Conservation (phyloP, 192 early-diverging fungal species). For the Pilaira anomala region DNA sequence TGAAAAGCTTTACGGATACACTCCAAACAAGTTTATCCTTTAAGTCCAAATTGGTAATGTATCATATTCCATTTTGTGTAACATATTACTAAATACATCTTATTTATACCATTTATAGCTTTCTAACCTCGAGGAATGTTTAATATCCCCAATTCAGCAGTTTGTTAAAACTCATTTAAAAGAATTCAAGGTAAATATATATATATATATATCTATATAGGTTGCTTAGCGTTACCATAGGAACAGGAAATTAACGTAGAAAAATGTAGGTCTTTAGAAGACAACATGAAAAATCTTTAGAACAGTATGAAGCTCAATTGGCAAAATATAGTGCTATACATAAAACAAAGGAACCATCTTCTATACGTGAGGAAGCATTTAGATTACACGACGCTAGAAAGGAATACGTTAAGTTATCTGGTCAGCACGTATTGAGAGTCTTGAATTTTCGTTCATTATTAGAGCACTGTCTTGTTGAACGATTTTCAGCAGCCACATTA, state of each 20-base stretch:
- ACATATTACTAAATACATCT: not conserved
- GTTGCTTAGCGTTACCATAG: not conserved
- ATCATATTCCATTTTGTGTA: not conserved
- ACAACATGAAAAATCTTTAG: constrained; percentile 45
- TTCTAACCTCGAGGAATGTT: constrained; percentile 57
- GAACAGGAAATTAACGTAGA: no score
- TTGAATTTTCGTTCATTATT: constrained; percentile 55
- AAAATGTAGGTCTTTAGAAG: constrained; percentile 41
- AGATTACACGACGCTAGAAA: constrained; percentile 67
- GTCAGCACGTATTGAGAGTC: constrained; percentile 55
- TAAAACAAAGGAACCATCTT: constrained; percentile 63
- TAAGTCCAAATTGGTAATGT: constrained; percentile 45
- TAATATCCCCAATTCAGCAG: constrained; percentile 57
- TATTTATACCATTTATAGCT: constrained; percentile 33
- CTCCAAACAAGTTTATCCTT: constrained; percentile 53
- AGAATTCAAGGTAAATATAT: constrained; percentile 56
- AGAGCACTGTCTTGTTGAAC: constrained; percentile 44
- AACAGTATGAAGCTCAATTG: constrained; percentile 62
- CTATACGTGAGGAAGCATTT: constrained; percentile 68
- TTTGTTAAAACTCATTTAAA: constrained; percentile 67
- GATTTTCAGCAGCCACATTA: constrained; percentile 45
- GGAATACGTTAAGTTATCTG: constrained; percentile 56
- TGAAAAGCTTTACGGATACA: constrained; percentile 45
- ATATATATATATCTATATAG: not conserved
- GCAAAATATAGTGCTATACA: constrained; percentile 56